Percentiles rank a stretch among this genome's conserved stretches.
Conservation (phyloP, 805 yeast species). For the Saturnispora sanitii region DNA sequence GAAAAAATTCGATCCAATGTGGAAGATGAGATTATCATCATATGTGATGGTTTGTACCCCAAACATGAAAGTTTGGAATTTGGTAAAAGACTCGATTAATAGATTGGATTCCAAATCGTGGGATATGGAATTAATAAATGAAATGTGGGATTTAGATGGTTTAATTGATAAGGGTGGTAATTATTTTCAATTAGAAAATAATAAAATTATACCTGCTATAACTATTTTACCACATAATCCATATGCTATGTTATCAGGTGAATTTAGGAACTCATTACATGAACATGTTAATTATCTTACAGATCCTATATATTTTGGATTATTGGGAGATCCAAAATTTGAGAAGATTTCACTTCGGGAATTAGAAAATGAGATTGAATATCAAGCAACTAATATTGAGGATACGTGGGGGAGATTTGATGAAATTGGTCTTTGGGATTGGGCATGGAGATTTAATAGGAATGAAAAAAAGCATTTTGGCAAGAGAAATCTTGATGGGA, state of each 20-base stretch:
- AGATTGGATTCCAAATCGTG: conserved; percentile 30
- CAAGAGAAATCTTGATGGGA: not conserved
- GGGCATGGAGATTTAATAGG: conserved; percentile 13
- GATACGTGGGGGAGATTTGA: conserved; percentile 9
- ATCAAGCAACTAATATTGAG: conserved; percentile 7
- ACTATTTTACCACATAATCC: conserved; percentile 40
- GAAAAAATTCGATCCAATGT: conserved; percentile 1
- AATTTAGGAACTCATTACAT: conserved; percentile 27
- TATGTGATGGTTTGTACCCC: conserved; percentile 58
- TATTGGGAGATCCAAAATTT: conserved; percentile 10
- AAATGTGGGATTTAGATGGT: conserved; percentile 22
- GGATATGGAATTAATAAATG: conserved; percentile 46
- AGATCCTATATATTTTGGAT: conserved; percentile 35
- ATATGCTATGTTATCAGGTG: conserved; percentile 45
- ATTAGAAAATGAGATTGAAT: conserved; percentile 4
- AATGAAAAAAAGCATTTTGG: conserved; percentile 1
- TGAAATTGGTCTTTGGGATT: conserved; percentile 13
- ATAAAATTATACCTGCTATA: conserved; percentile 20
- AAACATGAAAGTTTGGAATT: conserved; percentile 17
- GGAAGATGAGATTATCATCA: conserved; percentile 26
- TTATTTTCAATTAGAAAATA: not conserved
- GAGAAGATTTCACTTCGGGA: conserved; percentile 8
- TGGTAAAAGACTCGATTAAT: conserved; percentile 18
- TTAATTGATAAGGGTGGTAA: conserved; percentile 13
- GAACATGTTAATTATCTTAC: conserved; percentile 33